Evolutionary conservation across 2,329 filamentous ascomycete genomes (phyloP).

Genomic region (Myriangium duriaei): DNA sequence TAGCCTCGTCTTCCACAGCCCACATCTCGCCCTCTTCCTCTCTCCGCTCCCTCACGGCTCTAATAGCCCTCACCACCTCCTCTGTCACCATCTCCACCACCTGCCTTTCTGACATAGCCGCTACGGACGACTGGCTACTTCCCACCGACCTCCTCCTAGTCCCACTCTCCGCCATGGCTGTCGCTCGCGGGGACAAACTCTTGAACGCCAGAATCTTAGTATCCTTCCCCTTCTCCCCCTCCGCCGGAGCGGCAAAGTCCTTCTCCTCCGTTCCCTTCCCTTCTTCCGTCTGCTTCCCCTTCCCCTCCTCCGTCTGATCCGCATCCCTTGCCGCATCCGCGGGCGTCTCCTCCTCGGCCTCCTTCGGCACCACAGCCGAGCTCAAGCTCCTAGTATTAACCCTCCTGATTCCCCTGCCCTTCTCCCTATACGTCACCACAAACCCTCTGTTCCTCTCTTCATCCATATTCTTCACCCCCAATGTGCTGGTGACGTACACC

Average conservation of each 20-base stretch:
- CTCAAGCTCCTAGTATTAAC: conserved; percentile 74
- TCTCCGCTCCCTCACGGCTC: conserved; percentile 6
- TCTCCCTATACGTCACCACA: conserved; percentile 60
- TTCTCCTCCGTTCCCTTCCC: conserved; percentile 11
- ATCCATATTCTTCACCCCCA: conserved; percentile 65
- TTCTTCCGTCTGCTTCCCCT: background rate
- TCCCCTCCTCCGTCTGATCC: conserved; percentile 4
- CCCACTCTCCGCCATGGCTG: conserved; percentile 19
- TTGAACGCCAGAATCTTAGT: conserved; percentile 42
- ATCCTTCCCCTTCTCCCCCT: conserved; percentile 14
- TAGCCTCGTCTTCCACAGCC: conserved; percentile 47
- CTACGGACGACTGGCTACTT: background rate
- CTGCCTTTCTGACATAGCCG: conserved; percentile 4
- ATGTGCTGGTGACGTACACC: conserved; percentile 79
- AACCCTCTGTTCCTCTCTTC: conserved; percentile 69
- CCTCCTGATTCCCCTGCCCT: conserved; percentile 54
- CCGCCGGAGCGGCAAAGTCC: conserved; percentile 15
- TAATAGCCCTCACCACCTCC: conserved; percentile 8
- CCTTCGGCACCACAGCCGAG: conserved; percentile 31
- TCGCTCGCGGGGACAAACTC: conserved; percentile 38
- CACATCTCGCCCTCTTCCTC: conserved; percentile 16
- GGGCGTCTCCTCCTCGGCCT: conserved; percentile 22
- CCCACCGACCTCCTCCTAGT: background rate
- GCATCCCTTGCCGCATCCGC: conserved; percentile 8
- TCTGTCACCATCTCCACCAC: conserved; percentile 7